Base-by-base conservation (phyloP, 768 basidiomycete species). In the Russula sp. region DNA sequence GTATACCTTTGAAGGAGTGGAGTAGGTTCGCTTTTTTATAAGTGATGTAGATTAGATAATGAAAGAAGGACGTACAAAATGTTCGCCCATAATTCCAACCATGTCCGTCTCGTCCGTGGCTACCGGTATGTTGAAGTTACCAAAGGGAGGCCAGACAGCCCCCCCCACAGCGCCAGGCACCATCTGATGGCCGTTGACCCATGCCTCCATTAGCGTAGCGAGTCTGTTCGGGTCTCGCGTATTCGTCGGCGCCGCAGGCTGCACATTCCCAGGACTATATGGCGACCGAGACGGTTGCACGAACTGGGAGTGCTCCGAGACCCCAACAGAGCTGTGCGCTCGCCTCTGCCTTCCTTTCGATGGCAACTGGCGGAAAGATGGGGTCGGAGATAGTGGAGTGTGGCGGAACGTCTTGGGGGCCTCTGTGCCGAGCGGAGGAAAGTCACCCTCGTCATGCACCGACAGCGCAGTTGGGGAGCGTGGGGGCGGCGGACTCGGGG, bases 41-140 rank as follows among this genome's bases (percentile, higher is more conserved):
- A 32, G 39, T 35, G 31, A 35, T 6, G 2, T 7, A 0, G 0
- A 35, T 51, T 51, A 31, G 10, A 14, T 2, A 14, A 14, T 31
- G 10, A 13, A 35, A 37, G 32, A 9, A 27, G 14, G 42, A 45
- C 68, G 54, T 34, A 70, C 69, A 49, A 16, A 68, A 22, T 65
- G 49, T 48, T 70, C 69, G 57, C 69, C 69, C 44, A 67, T 40
- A 47, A 69, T 56, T 4, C 68, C 69, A 10, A 67, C 50, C 57
- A 49, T 6, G 11, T 57, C 56, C 32, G 65, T 61, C 16, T 63
- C 56, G 1, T 55, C 68, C 32, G 56, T 60, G 18, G 34, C 4
- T 20, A 47, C 9, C 18, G 50, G 61, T 4, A 14, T 18, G 20
- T 52, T 58, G 32, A 62, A 61, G 35, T 59, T 55, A 22, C 39